Conservation (phyloP, 73 alveolate genomes). For the Tetrahymena malaccensis region DNA sequence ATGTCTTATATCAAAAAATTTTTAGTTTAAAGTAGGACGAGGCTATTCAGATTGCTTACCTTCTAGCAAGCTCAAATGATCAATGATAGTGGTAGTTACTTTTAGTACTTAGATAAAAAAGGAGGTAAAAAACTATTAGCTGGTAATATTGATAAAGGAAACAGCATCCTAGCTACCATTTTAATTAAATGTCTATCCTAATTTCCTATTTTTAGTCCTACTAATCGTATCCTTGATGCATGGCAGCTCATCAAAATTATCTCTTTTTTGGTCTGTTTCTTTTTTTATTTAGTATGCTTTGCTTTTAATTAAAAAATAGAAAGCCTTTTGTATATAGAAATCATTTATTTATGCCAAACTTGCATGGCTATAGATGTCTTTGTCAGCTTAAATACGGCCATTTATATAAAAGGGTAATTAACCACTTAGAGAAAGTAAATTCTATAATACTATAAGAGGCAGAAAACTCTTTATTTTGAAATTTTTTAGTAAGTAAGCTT, state of each 20-base stretch:
- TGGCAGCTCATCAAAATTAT: neutral
- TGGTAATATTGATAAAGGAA: neutral
- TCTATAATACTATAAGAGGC: neutral
- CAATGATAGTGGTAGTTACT: neutral
- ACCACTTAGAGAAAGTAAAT: neutral
- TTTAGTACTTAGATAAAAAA: neutral
- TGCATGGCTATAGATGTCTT: neutral
- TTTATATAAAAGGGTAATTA: neutral
- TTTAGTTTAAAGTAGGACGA: neutral
- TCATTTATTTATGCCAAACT: neutral
- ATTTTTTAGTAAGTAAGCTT: neutral
- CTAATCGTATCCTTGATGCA: neutral
- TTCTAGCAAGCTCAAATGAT: neutral
- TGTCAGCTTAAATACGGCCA: neutral
- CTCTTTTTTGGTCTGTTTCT: neutral
- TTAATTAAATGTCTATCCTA: neutral
- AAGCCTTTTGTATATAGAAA: neutral
- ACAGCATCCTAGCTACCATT: neutral
- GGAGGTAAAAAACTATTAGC: neutral
- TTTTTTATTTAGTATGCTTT: neutral
- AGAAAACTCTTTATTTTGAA: neutral
- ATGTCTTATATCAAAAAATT: neutral
- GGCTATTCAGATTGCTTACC: neutral
- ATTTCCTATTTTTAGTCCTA: neutral
- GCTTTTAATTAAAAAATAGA: neutral